Evolutionary conservation across 2,329 filamentous ascomycete species (phyloP), one percentile per base, ranked within the genome.

Genomic region (Scedosporium aurantiacum): DNA sequence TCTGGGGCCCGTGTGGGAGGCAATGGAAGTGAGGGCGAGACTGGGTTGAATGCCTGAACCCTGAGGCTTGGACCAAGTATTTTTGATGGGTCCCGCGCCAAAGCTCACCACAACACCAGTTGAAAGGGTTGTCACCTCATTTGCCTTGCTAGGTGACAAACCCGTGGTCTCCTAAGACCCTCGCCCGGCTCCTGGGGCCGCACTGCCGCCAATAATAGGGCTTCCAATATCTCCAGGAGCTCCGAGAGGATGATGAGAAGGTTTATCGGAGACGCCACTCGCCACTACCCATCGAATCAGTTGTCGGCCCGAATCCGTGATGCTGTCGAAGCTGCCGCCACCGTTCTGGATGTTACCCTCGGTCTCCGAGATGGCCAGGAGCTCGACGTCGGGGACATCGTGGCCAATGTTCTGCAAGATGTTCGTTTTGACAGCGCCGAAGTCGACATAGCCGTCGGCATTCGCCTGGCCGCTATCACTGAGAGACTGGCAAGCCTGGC

Each of bases 271-370:
- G 62, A 73, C 76, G 61, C 71, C 74, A 66, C 83, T 81, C 14
- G 81, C 77, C 61, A 87, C 78, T 73, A 87, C 78, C 74, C 82
- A 85, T 16, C 82, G 78, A 59, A 87, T 79, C 5, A 67, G 67
- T 43, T 72, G 70, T 62, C 73, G 73, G 0, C 65, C 75, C 16
- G 60, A 63, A 52, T 82, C 79, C 45, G 80, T 78, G 63, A 81
- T 82, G 64, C 89, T 80, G 40, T 89, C 85, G 69, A 99, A 95
- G 27, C 82, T 87, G n/a, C 94, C 94, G 54, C 93, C 93, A 55
- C 94, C 94, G 68, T 97, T 97, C 63, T 87, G 84, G 2, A 78
- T 71, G 68, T 88, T 95, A 62, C 94, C 94, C 71, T 96, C 90
- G 0, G 93, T 96, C 68, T 97, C 93, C 71, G 90, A 94, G 63